These are phyloP conservation scores for Gautieria morchelliformis DNA, from an alignment of 768 basidiomycete genomes.

Conservation along the genomic window DNA sequence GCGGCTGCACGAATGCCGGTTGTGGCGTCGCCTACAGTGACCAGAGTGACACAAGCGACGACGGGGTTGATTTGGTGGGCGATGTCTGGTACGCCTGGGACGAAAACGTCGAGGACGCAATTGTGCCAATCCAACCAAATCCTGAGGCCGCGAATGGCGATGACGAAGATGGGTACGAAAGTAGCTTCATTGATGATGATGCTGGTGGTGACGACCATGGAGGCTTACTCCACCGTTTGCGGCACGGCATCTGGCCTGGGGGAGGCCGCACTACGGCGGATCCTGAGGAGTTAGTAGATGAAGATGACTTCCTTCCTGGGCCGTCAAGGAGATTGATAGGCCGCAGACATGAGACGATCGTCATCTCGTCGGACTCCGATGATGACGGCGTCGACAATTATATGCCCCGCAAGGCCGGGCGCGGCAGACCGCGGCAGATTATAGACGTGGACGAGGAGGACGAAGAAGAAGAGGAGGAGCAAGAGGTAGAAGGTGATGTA, in stretches of 20 bases:
- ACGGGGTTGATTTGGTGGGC: background rate
- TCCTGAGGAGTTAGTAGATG: background rate
- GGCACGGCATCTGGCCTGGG: background rate
- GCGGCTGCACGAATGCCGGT: background rate
- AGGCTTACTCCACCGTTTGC: background rate
- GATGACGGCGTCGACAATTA: background rate
- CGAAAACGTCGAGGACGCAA: no score
- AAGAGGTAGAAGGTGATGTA: background rate
- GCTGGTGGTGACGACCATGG: background rate
- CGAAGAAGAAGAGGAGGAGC: background rate
- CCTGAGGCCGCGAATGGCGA: background rate
- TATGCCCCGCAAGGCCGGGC: background rate
- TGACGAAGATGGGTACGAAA: background rate
- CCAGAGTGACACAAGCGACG: background rate
- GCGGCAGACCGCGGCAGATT: background rate
- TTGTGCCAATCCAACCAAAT: background rate
- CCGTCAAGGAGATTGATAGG: background rate
- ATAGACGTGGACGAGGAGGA: background rate
- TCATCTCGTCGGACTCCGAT: background rate
- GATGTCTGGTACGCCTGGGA: background rate
- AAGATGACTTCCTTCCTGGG: constrained; percentile 1
- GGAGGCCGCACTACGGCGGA: background rate
- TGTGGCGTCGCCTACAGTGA: background rate
- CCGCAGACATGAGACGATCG: no score
- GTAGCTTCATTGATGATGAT: constrained; percentile 2